Conservation (phyloP, 306 rosid species). For the Lathyrus aphaca region DNA sequence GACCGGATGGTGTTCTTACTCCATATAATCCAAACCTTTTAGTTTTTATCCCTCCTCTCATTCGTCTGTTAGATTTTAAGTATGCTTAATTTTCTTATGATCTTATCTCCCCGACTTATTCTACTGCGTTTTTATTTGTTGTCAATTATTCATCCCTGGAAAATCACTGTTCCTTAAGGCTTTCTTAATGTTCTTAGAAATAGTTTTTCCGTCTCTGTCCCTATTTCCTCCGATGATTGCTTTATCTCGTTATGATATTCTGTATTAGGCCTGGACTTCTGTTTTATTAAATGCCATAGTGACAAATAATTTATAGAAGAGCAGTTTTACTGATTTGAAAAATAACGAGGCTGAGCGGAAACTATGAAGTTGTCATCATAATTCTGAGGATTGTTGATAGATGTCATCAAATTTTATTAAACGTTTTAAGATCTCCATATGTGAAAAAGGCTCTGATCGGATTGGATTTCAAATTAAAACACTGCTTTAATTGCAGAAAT, state of each 20-base stretch:
- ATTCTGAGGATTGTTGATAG: conserved; percentile 9
- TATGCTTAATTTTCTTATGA: background rate
- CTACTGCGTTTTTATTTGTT: too few species aligned
- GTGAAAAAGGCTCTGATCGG: background rate
- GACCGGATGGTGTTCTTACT: background rate
- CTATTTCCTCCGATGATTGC: background rate
- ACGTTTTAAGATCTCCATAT: background rate
- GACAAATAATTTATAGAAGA: background rate
- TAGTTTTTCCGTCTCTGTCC: background rate
- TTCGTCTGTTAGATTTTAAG: background rate
- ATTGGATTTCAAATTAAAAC: background rate
- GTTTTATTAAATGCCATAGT: background rate
- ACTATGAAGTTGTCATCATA: conserved; percentile 2
- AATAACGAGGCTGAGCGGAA: background rate
- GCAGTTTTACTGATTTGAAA: background rate
- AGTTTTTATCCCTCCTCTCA: background rate
- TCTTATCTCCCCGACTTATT: background rate
- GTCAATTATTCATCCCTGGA: background rate
- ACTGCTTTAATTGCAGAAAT: background rate
- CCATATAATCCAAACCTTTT: background rate
- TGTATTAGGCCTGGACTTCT: background rate
- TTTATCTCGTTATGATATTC: too few species aligned
- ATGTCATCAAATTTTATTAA: background rate
- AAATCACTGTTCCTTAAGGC: background rate
- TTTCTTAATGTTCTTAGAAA: background rate